phyloP scores from a whole-genome alignment of 768 basidiomycete species.

The Tremella mesenterica region DNA sequence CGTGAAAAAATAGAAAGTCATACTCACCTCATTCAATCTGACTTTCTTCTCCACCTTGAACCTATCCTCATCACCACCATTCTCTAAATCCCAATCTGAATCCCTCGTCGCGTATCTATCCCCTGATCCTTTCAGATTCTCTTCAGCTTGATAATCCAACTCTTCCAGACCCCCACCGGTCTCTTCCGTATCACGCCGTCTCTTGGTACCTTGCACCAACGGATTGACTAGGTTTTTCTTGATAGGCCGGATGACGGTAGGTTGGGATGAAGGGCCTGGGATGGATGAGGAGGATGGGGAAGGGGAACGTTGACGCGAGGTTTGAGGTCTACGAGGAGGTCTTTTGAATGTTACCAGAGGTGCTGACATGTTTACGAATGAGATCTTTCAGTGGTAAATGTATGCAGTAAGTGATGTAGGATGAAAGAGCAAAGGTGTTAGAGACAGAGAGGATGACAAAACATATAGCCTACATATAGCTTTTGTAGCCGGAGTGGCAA shows the following conservation, averaged over 20 bases:
- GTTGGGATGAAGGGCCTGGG: slow-evolving; percentile 7
- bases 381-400: slow-evolving; percentile 5
- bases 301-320: slow-evolving; percentile 63
- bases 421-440: too few species aligned
- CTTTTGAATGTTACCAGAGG: slow-evolving; percentile 76
- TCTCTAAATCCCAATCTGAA: slow-evolving; percentile 60
- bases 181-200: slow-evolving; percentile 51
- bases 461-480: too few species aligned
- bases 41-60: slow-evolving; percentile 66
- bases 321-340: slow-evolving; percentile 69
- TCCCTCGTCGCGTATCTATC: slow-evolving; percentile 65
- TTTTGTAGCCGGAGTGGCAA: too few species aligned
- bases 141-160: slow-evolving; percentile 52
- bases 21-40: slow-evolving; percentile 48
- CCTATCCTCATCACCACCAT: slow-evolving; percentile 69
- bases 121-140: slow-evolving; percentile 49
- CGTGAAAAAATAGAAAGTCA: too few species aligned
- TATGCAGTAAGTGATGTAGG: too few species aligned
- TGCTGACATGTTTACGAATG: slow-evolving; percentile 9
- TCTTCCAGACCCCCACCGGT: slow-evolving; percentile 45
- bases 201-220: slow-evolving; percentile 67
- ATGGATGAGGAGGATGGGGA: slow-evolving; percentile 49
- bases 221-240: slow-evolving; percentile 62
- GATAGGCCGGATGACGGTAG: slow-evolving; percentile 61
- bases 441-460: too few species aligned